A percentile compares a stretch with the other conserved stretches of the same genome.
Evolutionary conservation across 805 yeast species (phyloP).

Genomic region (Candida sithepensis): DNA sequence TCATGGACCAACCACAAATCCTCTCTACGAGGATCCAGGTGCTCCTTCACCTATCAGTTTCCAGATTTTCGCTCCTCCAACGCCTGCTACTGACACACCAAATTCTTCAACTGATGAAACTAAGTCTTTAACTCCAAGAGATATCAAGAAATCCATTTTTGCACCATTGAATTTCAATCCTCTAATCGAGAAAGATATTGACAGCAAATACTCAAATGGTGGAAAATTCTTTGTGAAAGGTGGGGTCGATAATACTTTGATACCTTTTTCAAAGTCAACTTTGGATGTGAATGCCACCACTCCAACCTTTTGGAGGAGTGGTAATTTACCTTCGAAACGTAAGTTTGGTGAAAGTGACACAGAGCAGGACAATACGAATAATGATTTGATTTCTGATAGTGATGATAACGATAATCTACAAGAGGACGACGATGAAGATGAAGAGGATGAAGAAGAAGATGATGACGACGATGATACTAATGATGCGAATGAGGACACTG

Average conservation of each 20-base stretch:
- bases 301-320: slow-evolving; percentile 20
- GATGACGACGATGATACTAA: slow-evolving; percentile 9
- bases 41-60: slow-evolving; percentile 71
- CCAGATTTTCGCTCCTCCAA: slow-evolving; percentile 38
- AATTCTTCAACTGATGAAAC: slow-evolving; percentile 8
- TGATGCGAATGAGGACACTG: slow-evolving; percentile 6
- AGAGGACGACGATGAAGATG: slow-evolving; percentile 14
- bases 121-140: slow-evolving; percentile 34
- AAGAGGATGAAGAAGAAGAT: slow-evolving; percentile 16
- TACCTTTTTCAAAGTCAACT: slow-evolving; percentile 3
- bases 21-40: slow-evolving; percentile 73
- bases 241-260: slow-evolving; percentile 6
- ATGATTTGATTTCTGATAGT: slow-evolving; percentile 28
- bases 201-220: slow-evolving; percentile 82
- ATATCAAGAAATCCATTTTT: slow-evolving; percentile 55
- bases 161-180: slow-evolving; percentile 84
- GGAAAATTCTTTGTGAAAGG: slow-evolving; percentile 75
- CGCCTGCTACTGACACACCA: slow-evolving; percentile 17
- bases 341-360: background rate
- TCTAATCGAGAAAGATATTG: slow-evolving; percentile 68
- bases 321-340: slow-evolving; percentile 2
- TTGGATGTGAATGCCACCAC: slow-evolving; percentile 16
- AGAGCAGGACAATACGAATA: slow-evolving; percentile 1
- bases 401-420: slow-evolving; percentile 21
- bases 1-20: slow-evolving; percentile 41